Conservation (phyloP, 2,329 filamentous ascomycete genomes). For the Talaromyces sp. region DNA sequence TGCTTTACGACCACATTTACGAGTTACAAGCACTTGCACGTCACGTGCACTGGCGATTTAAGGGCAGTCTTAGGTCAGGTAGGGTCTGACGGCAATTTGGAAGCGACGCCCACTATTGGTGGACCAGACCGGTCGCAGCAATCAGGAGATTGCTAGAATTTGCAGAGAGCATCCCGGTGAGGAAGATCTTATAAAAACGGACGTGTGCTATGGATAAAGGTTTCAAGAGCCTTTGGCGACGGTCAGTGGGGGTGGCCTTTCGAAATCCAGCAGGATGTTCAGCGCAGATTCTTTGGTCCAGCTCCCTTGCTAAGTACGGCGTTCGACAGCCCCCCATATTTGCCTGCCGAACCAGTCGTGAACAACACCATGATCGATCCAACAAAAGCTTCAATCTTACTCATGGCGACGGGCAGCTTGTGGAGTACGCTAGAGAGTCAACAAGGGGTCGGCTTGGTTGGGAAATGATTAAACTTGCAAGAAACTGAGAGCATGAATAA, state of each 20-base stretch:
- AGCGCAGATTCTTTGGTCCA: constrained; percentile 34
- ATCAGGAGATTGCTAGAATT: constrained; percentile 56
- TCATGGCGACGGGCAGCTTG: constrained; percentile 65
- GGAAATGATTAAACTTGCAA: constrained; percentile 48
- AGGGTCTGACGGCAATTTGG: constrained; percentile 44
- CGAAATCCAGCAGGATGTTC: constrained; percentile 42
- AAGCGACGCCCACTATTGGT: constrained; percentile 53
- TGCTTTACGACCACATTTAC: constrained; percentile 60
- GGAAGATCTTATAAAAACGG: constrained; percentile 56
- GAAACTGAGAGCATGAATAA: background rate
- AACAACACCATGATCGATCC: constrained; percentile 54
- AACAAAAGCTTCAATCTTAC: constrained; percentile 55
- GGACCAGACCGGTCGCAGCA: constrained; percentile 65
- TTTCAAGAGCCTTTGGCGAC: constrained; percentile 67
- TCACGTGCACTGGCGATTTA: constrained; percentile 66
- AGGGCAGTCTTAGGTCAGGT: constrained; percentile 58
- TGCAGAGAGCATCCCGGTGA: constrained; percentile 61
- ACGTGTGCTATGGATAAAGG: constrained; percentile 59
- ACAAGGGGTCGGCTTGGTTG: constrained; percentile 57
- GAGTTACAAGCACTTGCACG: constrained; percentile 56
- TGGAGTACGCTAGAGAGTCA: constrained; percentile 61
- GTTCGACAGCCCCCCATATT: constrained; percentile 58
- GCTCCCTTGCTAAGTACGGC: constrained; percentile 40
- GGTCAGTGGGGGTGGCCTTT: constrained; percentile 64
- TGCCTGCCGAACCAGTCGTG: constrained; percentile 65